Evolutionary conservation across 148 eudicot genomes (phyloP), one percentile per base, ranked within the genome.

Genomic region (Silene latifolia): DNA sequence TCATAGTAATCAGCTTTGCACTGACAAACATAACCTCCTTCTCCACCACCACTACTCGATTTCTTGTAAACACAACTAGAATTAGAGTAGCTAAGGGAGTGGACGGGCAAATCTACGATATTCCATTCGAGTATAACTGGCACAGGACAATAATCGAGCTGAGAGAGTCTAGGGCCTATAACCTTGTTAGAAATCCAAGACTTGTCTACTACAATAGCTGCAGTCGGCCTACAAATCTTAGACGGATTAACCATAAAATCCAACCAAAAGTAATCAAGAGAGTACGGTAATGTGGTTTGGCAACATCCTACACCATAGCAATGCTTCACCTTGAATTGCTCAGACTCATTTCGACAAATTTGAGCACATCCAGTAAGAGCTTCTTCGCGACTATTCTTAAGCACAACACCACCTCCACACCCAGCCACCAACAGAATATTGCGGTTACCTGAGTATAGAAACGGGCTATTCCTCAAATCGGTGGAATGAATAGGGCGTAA

Each of bases 1-100:
- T 62, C 32, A 62, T 61, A 48, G 14, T 48, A 77, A 35, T 77
- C 80, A 12, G 17, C 51, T 63, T 71, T 77, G 23, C 80, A 77
- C 2, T 62, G 63, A 62, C 80, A 77, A 3, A 62, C 75, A 19
- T 71, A 77, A 25, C 80, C 77, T 51, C 27, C 77, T 0, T 4
- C 21, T 27, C 39, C 77, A 7, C 39, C 72, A 66, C 15, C 19
- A 27, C 21, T 53, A 29, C 29, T 60, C 4, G 56, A 65, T 7
- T 21, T 20, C 69, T 29, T 65, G 47, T 65, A 15, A 29, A 65
- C 47, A 65, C 69, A 65, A 14, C 5, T 65, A 2, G 69, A 65
- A 32, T 65, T 65, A 2, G 44, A 18, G 35, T 65, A 65, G 47
- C 69, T 29, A 29, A 48, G 47, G 4, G 69, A 65, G 46, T 65